Evolutionary conservation across 2,329 filamentous ascomycete species (phyloP), one percentile per base, ranked within the genome.

Genomic region (Verticillium alfalfae): DNA sequence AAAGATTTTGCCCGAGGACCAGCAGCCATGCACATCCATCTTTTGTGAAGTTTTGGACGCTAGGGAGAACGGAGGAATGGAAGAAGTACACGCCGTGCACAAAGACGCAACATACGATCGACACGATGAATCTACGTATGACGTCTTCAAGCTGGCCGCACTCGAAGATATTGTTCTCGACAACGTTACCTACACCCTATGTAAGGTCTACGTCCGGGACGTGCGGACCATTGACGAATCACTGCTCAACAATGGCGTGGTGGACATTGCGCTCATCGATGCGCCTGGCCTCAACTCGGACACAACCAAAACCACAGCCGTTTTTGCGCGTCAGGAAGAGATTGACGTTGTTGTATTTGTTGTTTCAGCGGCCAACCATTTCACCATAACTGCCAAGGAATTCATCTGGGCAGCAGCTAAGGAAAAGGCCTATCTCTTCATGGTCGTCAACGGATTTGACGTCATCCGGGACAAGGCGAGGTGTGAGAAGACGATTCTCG

Each of bases 331-430:
- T 62, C 95, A 99, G 72, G 95, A 99, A 74, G 95, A 99, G 76
- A 99, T 99, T 66, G 95, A 99, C 69, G 95, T 99, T 0, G 95
- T 99, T 1, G 93, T 99, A 0, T 99, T 99, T 69, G 95, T 99
- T 38, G 95, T 99, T 5, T 97, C 93, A 12, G 95, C 95, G 2
- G 93, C 94, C 34, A 99, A 99, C 67, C 95, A 99, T 76, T 98
- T 99, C 72, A 99, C 95, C 0, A 87, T 96, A 60, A 97, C 95
- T 1, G 93, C 95, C n/a, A 96, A 91, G 76, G 95, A 99, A 70
- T 99, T 99, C 71, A 97, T 99, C 65, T 91, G 91, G 81, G 94
- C 94, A 58, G 95, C 95, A 1, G 95, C 95, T 0, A 88, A 94
- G 49, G 95, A 99, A 72, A 99, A 99, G 77, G 94, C 95, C 0